phyloP scores from a whole-genome alignment of 2,329 filamentous ascomycete genomes.

The Rugonectria rugulosa region DNA sequence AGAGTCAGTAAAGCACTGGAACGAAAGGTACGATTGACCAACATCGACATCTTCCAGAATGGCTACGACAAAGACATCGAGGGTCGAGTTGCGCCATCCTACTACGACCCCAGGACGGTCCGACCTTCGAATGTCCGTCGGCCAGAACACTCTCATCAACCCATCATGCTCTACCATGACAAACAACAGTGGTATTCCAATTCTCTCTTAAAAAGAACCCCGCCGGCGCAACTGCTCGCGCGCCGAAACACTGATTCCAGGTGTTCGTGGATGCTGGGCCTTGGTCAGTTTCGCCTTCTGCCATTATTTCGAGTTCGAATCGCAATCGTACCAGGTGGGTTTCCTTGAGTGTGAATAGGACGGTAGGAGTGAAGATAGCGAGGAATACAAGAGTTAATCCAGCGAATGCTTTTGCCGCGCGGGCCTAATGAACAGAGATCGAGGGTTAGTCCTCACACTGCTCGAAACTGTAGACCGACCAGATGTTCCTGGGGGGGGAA shows the following conservation, averaged over 20 bases:
- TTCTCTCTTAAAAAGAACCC: conserved; percentile 80
- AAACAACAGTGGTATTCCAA: conserved; percentile 41
- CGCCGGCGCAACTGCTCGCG: conserved; percentile 93
- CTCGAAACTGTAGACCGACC: not conserved
- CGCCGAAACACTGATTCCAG: conserved; percentile 85
- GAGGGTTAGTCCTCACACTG: conserved; percentile 9
- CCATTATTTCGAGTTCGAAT: not conserved
- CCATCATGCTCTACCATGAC: conserved; percentile 81
- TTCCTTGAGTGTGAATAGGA: conserved; percentile 82
- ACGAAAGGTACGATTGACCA: conserved; percentile 40
- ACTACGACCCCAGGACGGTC: conserved; percentile 84
- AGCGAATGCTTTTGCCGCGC: conserved; percentile 85
- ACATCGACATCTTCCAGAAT: conserved; percentile 93
- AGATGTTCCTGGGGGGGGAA: conserved; percentile 27
- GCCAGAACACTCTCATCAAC: conserved; percentile 99
- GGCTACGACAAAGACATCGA: conserved; percentile 89
- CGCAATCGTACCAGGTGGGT: conserved; percentile 72
- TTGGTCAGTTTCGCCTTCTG: conserved; percentile 24
- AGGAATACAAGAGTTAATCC: conserved; percentile 86
- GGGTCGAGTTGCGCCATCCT: conserved; percentile 91
- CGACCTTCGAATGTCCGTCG: conserved; percentile 79
- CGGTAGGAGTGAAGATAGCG: conserved; percentile 82
- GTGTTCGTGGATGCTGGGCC: conserved; percentile 79
- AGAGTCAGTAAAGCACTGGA: conserved; percentile 34
- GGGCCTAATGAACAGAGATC: conserved; percentile 67